Evolutionary conservation across 2,329 filamentous ascomycete genomes (phyloP).

Genomic region (Pyricularia pennisetigena): DNA sequence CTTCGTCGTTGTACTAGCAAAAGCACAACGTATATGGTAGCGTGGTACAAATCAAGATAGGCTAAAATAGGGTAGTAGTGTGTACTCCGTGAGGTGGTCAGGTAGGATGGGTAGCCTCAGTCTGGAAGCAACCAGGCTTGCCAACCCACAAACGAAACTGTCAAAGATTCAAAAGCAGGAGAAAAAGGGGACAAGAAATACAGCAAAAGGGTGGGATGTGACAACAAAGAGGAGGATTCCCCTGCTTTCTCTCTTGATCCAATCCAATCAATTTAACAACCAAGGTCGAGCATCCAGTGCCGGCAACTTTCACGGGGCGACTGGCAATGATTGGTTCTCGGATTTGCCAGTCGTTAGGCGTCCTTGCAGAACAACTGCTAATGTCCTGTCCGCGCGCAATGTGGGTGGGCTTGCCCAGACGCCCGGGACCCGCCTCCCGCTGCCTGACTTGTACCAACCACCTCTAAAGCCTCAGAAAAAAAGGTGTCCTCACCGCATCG

Average conservation of each 20-base stretch:
- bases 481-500: neutral
- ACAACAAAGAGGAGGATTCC: neutral
- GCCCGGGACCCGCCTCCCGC: neutral
- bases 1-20: neutral
- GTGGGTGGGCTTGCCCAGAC: neutral
- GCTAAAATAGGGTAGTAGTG: neutral
- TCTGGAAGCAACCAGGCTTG: neutral
- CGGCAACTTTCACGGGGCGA: neutral
- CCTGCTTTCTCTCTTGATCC: too few relatives aligned
- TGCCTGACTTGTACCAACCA: neutral
- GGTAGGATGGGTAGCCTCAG: neutral
- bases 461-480: neutral
- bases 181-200: neutral
- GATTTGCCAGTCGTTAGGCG: neutral
- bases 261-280: neutral
- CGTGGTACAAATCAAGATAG: neutral
- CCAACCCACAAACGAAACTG: neutral
- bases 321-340: neutral
- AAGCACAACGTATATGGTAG: neutral
- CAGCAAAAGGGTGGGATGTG: neutral
- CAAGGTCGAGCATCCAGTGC: neutral
- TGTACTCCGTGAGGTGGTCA: neutral
- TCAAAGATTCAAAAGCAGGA: neutral
- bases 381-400: neutral
- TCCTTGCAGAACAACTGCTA: neutral